Evolutionary conservation across 176 grass and related monocot species (phyloP).

Genomic region (Carex pumila): DNA sequence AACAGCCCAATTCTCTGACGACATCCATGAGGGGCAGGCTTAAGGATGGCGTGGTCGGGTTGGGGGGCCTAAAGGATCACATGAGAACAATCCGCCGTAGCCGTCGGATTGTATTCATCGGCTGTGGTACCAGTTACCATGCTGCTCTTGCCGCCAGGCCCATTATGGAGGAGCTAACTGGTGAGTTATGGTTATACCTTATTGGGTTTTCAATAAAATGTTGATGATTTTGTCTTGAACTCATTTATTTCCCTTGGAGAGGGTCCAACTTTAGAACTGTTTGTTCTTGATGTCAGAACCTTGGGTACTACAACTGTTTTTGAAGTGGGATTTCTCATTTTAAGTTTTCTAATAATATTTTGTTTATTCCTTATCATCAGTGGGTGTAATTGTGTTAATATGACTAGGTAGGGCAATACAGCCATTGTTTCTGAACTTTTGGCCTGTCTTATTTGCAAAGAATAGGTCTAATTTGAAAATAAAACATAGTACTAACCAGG

Average conservation of each 20-base stretch:
- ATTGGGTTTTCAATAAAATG: background rate
- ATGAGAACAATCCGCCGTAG: constrained; percentile 75
- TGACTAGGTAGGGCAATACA: background rate
- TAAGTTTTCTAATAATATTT: background rate
- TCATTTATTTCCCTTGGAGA: background rate
- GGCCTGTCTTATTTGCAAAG: background rate
- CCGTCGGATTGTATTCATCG: constrained; percentile 81
- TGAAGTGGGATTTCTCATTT: background rate
- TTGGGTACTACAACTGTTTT: background rate
- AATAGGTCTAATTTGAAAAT: background rate
- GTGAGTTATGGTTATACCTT: constrained; percentile 26
- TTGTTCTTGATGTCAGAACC: background rate
- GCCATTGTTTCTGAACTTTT: background rate
- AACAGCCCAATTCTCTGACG: constrained; percentile 77
- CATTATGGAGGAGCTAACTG: constrained; percentile 81
- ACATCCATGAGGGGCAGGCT: constrained; percentile 94
- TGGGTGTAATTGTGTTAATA: background rate
- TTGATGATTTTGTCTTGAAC: background rate
- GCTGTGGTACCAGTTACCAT: constrained; percentile 94
- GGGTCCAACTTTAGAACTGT: background rate
- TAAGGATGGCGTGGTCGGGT: constrained; percentile 61
- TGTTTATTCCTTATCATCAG: background rate
- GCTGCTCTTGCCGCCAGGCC: constrained; percentile 78
- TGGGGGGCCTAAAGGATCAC: constrained; percentile 84
- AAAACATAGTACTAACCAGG: background rate